Evolutionary conservation across 192 early-diverging fungal species (phyloP), one percentile per base, ranked within the genome.

Genomic region (Linnemannia exigua): DNA sequence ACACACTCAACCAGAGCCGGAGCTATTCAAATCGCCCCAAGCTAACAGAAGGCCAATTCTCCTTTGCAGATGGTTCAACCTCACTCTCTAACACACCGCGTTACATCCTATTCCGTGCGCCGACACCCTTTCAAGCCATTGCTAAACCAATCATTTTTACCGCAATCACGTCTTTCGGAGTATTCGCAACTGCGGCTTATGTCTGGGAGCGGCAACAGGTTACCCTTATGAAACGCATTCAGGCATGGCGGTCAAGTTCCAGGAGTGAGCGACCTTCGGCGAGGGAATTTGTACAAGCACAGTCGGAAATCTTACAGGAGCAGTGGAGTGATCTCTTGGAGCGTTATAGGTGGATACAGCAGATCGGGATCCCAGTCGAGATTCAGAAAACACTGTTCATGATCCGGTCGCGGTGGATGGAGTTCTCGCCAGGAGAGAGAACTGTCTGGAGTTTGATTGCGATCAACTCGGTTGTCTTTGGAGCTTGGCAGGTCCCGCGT

Each of bases 381-480:
- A n/a, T 89, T 33, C 82, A 81, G 46, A 79, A 88, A 28, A 72
- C 73, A 41, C 3, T 79, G 5, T 79, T 87, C 44, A 58, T 66
- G 80, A 33, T 70, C 78, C 74, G 73, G 67, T 52, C 73, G 54
- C 35, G 75, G 28, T 79, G 75, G 79, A 76, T 90, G 88, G 89
- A 76, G 51, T 37, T 84, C 19, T 20, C 81, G 63, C 51, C 81
- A 11, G 70, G 88, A 61, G 73, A 79, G 72, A 19, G 78, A 79
- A 70, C 85, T 78, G 73, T 88, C 80, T 63, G 87, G 91, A 33
- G 86, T 71, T 88, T 97, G 25, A 93, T 94, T 11, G 95, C 88
- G n/a, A 38, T 96, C 72, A 96, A 97, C 69, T 80, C 90, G 1
- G 87, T 91, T n/a, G 93, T 97, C 22, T 96, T 95, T 91, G 89